Percentiles rank a stretch among this genome's conserved stretches.
Conservation (phyloP, 345 rosid genomes). For the Pistacia integerrima region DNA sequence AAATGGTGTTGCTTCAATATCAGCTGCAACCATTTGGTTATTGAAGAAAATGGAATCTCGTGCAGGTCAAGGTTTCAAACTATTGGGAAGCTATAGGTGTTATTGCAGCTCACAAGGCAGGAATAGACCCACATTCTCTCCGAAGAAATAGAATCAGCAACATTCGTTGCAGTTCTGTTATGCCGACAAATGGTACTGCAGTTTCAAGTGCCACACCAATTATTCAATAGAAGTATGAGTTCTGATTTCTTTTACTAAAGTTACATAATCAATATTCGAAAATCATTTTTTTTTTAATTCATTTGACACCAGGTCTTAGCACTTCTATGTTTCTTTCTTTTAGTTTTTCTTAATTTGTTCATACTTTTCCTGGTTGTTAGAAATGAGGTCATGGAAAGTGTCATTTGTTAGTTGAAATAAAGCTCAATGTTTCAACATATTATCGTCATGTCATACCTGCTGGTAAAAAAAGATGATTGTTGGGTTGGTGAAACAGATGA, state of each 20-base stretch:
- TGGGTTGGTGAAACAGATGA: not conserved
- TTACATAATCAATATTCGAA: not conserved
- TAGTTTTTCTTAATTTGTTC: no score
- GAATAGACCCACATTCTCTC: slow-evolving; percentile 54
- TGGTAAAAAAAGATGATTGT: not conserved
- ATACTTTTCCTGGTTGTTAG: not conserved
- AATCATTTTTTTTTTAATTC: slow-evolving; percentile 10
- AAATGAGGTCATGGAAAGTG: not conserved
- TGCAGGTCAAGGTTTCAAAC: slow-evolving; percentile 62
- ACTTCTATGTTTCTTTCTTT: not conserved
- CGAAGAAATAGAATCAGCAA: slow-evolving; percentile 44
- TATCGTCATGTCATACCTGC: no score
- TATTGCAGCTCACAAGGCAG: slow-evolving; percentile 65
- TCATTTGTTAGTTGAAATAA: not conserved
- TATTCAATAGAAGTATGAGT: slow-evolving; percentile 8
- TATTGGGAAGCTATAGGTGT: slow-evolving; percentile 79
- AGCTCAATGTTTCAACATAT: not conserved
- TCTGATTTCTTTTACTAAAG: not conserved
- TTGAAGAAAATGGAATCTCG: not conserved
- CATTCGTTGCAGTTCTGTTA: slow-evolving; percentile 24
- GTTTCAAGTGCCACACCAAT: slow-evolving; percentile 30
- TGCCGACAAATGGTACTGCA: slow-evolving; percentile 31
- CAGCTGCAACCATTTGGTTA: not conserved
- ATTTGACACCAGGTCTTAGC: not conserved
- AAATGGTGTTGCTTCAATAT: not conserved